phyloP scores from a whole-genome alignment of 2,329 filamentous ascomycete genomes.

The Verticillium isaacii region DNA sequence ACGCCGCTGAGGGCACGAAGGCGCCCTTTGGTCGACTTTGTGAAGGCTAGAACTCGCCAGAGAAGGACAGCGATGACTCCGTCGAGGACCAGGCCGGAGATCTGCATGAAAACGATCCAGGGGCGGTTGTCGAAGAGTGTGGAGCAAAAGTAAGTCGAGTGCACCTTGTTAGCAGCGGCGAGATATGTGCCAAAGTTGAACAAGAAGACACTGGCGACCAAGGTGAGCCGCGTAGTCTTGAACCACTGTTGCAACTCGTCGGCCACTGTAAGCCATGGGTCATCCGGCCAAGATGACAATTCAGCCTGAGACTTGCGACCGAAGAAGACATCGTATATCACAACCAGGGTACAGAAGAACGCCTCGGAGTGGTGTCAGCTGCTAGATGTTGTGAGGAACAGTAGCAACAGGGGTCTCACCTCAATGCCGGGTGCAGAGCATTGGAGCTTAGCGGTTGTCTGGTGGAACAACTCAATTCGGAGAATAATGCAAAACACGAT shows the following conservation, averaged over 20 bases:
- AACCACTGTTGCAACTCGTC: slow-evolving; percentile 46
- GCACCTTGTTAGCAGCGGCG: slow-evolving; percentile 28
- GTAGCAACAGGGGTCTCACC: slow-evolving; percentile 21
- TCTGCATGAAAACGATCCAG: slow-evolving; percentile 35
- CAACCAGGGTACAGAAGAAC: slow-evolving; percentile 40
- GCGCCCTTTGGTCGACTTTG: slow-evolving; percentile 40
- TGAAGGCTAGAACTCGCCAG: slow-evolving; percentile 49
- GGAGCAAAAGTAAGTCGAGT: slow-evolving; percentile 50
- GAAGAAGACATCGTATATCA: slow-evolving; percentile 39
- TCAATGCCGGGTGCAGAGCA: slow-evolving; percentile 46
- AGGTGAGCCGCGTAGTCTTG: slow-evolving; percentile 31
- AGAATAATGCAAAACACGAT: slow-evolving; percentile 39
- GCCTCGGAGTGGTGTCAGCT: slow-evolving; percentile 25
- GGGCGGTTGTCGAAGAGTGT: slow-evolving; percentile 31
- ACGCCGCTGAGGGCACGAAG: slow-evolving; percentile 40
- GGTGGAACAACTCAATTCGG: slow-evolving; percentile 43
- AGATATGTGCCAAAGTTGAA: slow-evolving; percentile 39
- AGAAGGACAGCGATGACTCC: slow-evolving; percentile 38
- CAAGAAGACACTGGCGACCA: slow-evolving; percentile 29
- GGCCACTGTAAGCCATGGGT: slow-evolving; percentile 41
- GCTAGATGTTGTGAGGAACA: not conserved
- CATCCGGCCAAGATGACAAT: slow-evolving; percentile 23
- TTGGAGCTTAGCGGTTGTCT: slow-evolving; percentile 41
- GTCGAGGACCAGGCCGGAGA: slow-evolving; percentile 40
- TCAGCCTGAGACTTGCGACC: slow-evolving; percentile 21